Evolutionary conservation across 176 grass and related monocot genomes (phyloP).

Genomic region (Eragrostis nindensis): DNA sequence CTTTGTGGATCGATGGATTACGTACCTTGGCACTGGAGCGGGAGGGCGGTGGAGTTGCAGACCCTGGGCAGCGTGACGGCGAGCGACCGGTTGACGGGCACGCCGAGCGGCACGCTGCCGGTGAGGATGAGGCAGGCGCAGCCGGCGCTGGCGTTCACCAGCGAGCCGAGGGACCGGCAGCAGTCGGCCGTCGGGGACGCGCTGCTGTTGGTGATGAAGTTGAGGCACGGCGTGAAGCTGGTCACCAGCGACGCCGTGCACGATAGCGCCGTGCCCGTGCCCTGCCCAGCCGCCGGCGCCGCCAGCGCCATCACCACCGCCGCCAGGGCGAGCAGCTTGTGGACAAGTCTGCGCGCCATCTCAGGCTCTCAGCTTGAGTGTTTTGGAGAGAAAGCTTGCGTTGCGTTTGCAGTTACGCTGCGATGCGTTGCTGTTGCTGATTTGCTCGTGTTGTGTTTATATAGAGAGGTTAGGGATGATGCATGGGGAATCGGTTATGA

Average conservation of each 20-base stretch:
- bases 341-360: not conserved
- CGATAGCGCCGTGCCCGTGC: conserved; percentile 41
- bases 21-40: conserved; percentile 67
- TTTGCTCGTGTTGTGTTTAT: conserved; percentile 28
- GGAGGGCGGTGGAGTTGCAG: conserved; percentile 57
- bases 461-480: not conserved
- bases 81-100: conserved; percentile 84
- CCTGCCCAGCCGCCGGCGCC: conserved; percentile 4
- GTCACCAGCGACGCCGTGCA: conserved; percentile 67
- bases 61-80: conserved; percentile 61
- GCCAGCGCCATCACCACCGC: not conserved
- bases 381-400: not conserved
- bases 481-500: not conserved
- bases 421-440: not conserved
- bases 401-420: not conserved
- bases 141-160: conserved; percentile 48
- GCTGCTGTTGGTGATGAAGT: conserved; percentile 65
- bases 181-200: conserved; percentile 68
- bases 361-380: not conserved
- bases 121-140: conserved; percentile 85
- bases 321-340: not conserved
- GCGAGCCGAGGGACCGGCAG: conserved; percentile 53
- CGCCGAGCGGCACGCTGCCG: conserved; percentile 74
- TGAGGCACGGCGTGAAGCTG: conserved; percentile 83
- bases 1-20: not conserved